These are phyloP conservation scores for Verticillium tricorpus DNA, from an alignment of 2,329 filamentous ascomycete genomes.

Conservation along the genomic window DNA sequence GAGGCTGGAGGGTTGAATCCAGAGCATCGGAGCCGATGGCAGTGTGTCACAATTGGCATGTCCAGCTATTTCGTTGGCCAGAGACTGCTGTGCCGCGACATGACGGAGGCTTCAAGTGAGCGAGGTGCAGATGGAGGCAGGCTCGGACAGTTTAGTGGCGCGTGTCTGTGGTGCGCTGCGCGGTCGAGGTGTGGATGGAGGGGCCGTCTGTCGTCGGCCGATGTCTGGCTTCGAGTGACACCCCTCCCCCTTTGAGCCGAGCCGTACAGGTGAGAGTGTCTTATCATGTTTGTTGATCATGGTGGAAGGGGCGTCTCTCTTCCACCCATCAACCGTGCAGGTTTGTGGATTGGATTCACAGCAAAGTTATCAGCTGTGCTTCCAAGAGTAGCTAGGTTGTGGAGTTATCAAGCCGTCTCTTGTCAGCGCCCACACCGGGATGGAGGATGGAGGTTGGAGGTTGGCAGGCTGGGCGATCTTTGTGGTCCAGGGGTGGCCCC, in stretches of 20 bases:
- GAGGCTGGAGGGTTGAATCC: not conserved
- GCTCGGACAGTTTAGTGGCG: not conserved
- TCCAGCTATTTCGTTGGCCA: not conserved
- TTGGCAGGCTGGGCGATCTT: not conserved
- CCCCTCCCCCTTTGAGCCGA: not conserved
- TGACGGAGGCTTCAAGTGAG: not conserved
- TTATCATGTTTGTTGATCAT: not conserved
- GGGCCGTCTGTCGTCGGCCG: not conserved
- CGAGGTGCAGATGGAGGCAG: not conserved
- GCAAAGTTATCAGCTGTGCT: not conserved
- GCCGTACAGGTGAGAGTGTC: not conserved
- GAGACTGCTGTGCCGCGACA: not conserved
- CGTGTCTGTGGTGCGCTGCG: not conserved
- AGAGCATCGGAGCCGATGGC: not conserved
- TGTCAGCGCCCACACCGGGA: not conserved
- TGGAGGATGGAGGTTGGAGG: slow-evolving; percentile 1
- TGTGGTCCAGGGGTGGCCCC: not conserved
- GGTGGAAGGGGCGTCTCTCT: not conserved
- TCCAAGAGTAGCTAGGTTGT: not conserved
- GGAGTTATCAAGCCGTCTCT: not conserved
- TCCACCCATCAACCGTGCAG: not conserved
- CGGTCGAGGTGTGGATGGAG: not conserved
- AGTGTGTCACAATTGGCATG: not conserved
- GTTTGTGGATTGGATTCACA: not conserved
- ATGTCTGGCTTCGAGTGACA: not conserved